phyloP scores from a whole-genome alignment of 371 early-diverging fungal genomes.

The Rhizomucor pusillus region DNA sequence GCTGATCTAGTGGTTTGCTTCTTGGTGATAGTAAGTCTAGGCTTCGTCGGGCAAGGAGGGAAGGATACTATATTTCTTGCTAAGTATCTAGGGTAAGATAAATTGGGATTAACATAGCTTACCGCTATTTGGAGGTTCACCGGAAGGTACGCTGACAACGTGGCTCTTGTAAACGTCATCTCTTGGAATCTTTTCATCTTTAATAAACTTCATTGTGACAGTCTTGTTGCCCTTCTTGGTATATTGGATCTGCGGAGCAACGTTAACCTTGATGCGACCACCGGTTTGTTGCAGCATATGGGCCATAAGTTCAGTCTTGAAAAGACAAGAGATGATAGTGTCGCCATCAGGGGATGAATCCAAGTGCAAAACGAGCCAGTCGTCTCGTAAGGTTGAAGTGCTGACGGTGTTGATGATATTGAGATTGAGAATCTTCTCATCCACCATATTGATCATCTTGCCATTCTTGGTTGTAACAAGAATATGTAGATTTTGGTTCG shows the following conservation, averaged over 20 bases:
- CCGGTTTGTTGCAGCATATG: constrained; percentile 57
- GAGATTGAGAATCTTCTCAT: constrained; percentile 54
- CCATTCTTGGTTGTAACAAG: constrained; percentile 56
- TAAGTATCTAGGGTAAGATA: not conserved
- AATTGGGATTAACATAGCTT: constrained; percentile 3
- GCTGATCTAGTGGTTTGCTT: constrained; percentile 23
- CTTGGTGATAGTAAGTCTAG: constrained; percentile 9
- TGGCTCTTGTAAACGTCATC: constrained; percentile 77
- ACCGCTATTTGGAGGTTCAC: constrained; percentile 68
- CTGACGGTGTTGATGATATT: constrained; percentile 55
- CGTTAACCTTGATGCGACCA: constrained; percentile 58
- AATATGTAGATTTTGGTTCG: constrained; percentile 58
- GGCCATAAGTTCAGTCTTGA: constrained; percentile 87
- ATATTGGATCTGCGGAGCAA: constrained; percentile 61
- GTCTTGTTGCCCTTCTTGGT: constrained; percentile 75
- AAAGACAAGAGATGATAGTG: constrained; percentile 45
- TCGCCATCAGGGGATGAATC: constrained; percentile 62
- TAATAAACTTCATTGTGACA: constrained; percentile 74
- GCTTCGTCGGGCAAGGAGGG: constrained; percentile 60
- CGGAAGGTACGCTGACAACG: constrained; percentile 66
- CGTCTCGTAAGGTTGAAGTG: constrained; percentile 74
- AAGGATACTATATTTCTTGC: constrained; percentile 36
- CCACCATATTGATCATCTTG: constrained; percentile 50
- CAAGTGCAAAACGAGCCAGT: constrained; percentile 79
- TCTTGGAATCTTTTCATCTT: constrained; percentile 62